phyloP scores from a whole-genome alignment of 352 stramenopile genomes.

The Bremia lactucae region DNA sequence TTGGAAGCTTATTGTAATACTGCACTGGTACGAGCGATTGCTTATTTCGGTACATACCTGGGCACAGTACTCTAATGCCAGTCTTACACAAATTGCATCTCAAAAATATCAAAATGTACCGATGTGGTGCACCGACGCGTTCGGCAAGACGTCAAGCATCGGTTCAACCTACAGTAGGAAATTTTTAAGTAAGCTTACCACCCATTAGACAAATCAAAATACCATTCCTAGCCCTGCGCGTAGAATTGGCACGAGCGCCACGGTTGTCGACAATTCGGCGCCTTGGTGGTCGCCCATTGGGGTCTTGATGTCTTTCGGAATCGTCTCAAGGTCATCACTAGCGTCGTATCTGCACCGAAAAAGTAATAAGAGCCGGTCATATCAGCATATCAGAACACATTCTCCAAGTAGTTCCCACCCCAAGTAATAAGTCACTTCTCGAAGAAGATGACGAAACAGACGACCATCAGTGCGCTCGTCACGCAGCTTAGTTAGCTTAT shows the following conservation, averaged over 20 bases:
- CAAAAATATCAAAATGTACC: conserved; percentile 34
- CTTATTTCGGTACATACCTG: conserved; percentile 87
- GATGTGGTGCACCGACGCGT: conserved; percentile 95
- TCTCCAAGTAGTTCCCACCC: conserved; percentile 69
- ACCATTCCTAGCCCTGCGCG: conserved; percentile 86
- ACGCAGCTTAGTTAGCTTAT: conserved; percentile 96
- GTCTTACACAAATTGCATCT: not conserved
- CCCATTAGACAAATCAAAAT: not conserved
- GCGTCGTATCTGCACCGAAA: conserved; percentile 65
- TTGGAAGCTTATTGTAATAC: conserved; percentile 98
- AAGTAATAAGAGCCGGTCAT: no score
- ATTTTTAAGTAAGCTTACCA: not conserved
- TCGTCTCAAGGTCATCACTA: conserved; percentile 54
- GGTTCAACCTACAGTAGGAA: conserved; percentile 81
- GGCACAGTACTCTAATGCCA: not conserved
- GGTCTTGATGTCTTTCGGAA: conserved; percentile 72
- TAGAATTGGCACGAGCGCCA: conserved; percentile 96
- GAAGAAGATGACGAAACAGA: conserved; percentile 91
- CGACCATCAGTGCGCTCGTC: conserved; percentile 87
- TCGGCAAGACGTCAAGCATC: conserved; percentile 95
- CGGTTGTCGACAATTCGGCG: conserved; percentile 81
- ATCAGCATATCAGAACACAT: no score
- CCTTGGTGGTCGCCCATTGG: conserved; percentile 69
- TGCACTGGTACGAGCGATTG: conserved; percentile 90
- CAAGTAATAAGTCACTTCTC: conserved; percentile 97